Conservation (phyloP, 2,329 filamentous ascomycete species). For the Aureobasidium mangrovei region DNA sequence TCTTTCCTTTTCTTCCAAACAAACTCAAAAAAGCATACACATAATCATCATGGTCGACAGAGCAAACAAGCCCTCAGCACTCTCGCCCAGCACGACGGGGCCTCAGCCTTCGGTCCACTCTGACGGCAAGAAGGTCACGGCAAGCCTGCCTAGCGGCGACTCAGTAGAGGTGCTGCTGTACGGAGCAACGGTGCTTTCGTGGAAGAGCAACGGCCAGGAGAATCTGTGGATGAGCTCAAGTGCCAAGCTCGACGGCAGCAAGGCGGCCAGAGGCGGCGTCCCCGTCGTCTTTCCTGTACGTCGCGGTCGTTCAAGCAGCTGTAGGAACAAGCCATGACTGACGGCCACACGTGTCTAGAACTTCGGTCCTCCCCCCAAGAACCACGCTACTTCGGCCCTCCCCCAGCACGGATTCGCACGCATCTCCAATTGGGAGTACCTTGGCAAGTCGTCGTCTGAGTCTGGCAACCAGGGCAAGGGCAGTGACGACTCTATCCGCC, state of each 20-base stretch:
- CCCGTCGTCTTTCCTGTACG: constrained; percentile 86
- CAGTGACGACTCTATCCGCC: constrained; percentile 66
- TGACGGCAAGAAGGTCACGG: constrained; percentile 64
- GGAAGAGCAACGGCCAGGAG: constrained; percentile 74
- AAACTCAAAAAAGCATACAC: background rate
- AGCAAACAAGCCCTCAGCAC: constrained; percentile 69
- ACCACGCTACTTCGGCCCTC: constrained; percentile 68
- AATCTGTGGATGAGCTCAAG: constrained; percentile 79
- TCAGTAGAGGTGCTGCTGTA: constrained; percentile 78
- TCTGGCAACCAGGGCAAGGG: constrained; percentile 32
- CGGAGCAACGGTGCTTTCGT: constrained; percentile 86
- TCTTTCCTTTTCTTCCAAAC: background rate
- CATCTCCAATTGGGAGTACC: constrained; percentile 82
- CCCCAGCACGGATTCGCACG: constrained; percentile 94
- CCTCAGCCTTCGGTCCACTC: constrained; percentile 71
- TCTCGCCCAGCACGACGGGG: constrained; percentile 55
- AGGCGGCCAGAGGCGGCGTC: constrained; percentile 84
- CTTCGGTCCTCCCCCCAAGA: constrained; percentile 72
- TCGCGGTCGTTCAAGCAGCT: constrained; percentile 15
- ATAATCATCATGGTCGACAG: constrained; percentile 62
- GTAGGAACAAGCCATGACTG: background rate
- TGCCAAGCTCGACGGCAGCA: constrained; percentile 73
- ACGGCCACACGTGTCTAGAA: constrained; percentile 44
- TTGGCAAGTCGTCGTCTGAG: constrained; percentile 76
- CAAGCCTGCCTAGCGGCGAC: constrained; percentile 76